phyloP scores from a whole-genome alignment of 2,329 filamentous ascomycete genomes.

The Epichloe sylvatica region DNA sequence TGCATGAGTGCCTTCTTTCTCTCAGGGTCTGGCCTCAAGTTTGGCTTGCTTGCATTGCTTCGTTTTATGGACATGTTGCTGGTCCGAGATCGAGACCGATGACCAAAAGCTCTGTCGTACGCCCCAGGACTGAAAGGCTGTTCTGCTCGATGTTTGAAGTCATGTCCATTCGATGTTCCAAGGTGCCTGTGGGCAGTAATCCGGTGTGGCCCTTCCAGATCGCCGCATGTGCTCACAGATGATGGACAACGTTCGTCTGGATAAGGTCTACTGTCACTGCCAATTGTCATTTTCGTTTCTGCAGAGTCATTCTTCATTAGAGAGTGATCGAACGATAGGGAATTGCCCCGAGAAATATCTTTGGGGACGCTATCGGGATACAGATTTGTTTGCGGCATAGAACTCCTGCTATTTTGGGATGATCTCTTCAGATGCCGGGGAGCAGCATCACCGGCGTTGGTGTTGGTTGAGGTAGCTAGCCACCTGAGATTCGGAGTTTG shows the following conservation, averaged over 20 bases:
- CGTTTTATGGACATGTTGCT: constrained; percentile 23
- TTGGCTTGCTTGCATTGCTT: constrained; percentile 8
- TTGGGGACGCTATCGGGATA: not conserved
- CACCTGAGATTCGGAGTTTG: not conserved
- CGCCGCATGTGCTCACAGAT: constrained; percentile 17
- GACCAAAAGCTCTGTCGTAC: not conserved
- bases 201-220: constrained; percentile 17
- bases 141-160: not conserved
- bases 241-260: constrained; percentile 4
- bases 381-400: not conserved
- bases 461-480: not conserved
- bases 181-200: constrained; percentile 9
- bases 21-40: constrained; percentile 8
- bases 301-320: not conserved
- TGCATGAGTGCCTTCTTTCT: constrained; percentile 19
- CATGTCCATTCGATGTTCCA: constrained; percentile 1
- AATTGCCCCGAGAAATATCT: not conserved
- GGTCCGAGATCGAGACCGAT: constrained; percentile 15
- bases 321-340: not conserved
- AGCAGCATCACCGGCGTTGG: not conserved
- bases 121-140: not conserved
- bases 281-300: not conserved
- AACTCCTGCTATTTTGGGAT: not conserved
- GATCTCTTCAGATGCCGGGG: not conserved
- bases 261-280: not conserved